Percentiles rank a stretch among this genome's conserved stretches.
Conservation (phyloP, 2,329 filamentous ascomycete genomes). For the Monascus ruber region DNA sequence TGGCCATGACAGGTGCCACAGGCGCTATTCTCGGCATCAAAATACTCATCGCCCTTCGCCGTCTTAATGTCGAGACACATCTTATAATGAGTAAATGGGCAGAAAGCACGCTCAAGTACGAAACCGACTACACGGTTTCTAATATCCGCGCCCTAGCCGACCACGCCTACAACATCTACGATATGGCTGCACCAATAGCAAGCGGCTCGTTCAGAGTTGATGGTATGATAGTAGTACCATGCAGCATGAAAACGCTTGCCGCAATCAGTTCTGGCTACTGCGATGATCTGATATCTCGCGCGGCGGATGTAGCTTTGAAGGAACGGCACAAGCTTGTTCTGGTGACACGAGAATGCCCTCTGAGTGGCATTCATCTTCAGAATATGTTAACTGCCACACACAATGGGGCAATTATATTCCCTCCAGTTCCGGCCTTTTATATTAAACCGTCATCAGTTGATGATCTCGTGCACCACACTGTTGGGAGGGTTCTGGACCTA, state of each 20-base stretch:
- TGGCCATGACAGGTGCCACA: conserved; percentile 37
- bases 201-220: conserved; percentile 27
- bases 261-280: conserved; percentile 24
- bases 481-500: conserved; percentile 31
- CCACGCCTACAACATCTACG: conserved; percentile 20
- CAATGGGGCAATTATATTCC: conserved; percentile 26
- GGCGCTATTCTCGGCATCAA: conserved; percentile 29
- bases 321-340: conserved; percentile 24
- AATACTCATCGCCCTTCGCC: conserved; percentile 23
- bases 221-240: conserved; percentile 34
- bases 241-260: conserved; percentile 34
- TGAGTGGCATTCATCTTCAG: conserved; percentile 28
- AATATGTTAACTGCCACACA: conserved; percentile 28
- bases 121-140: conserved; percentile 20
- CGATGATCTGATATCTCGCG: conserved; percentile 30
- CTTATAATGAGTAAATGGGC: conserved; percentile 36
- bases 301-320: conserved; percentile 33
- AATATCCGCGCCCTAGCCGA: conserved; percentile 22
- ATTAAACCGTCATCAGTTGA: conserved; percentile 21
- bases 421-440: conserved; percentile 31
- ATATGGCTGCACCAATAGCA: conserved; percentile 29
- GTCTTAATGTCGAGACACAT: conserved; percentile 32
- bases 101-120: conserved; percentile 29
- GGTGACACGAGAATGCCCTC: conserved; percentile 28
- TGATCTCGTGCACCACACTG: conserved; percentile 29